These are phyloP conservation scores for Houttuynia cordata DNA, from an alignment of 164 flowering plant genomes.

Conservation along the genomic window DNA sequence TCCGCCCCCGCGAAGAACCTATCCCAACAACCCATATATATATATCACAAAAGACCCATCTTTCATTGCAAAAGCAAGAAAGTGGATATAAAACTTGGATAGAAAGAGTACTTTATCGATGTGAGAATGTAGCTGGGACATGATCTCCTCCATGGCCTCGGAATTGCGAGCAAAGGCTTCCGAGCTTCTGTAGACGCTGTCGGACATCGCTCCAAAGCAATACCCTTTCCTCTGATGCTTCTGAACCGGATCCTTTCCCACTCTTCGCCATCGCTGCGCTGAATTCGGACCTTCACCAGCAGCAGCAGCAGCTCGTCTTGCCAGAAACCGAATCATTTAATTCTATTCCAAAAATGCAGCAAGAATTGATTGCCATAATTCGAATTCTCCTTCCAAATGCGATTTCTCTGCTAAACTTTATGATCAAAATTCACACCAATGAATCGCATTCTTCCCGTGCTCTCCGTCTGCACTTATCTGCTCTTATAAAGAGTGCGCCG, in stretches of 20 bases:
- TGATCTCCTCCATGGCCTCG: slow-evolving; percentile 33
- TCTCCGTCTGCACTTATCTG: too few species aligned
- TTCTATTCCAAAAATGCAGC: too few species aligned
- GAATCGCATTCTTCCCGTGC: too few species aligned
- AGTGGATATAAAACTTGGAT: background rate
- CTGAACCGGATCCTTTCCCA: background rate
- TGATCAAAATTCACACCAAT: too few species aligned
- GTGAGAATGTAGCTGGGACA: slow-evolving; percentile 53
- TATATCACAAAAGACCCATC: too few species aligned
- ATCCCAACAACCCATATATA: background rate
- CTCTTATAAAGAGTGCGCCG: too few species aligned
- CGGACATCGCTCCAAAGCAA: slow-evolving; percentile 47
- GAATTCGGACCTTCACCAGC: background rate
- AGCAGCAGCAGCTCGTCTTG: slow-evolving; percentile 18
- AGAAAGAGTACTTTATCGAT: slow-evolving; percentile 39
- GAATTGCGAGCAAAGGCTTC: slow-evolving; percentile 45
- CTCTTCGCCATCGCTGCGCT: slow-evolving; percentile 7
- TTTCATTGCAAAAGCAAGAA: background rate
- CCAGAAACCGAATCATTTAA: slow-evolving; percentile 30
- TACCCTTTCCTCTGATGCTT: slow-evolving; percentile 20
- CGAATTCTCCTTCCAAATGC: too few species aligned
- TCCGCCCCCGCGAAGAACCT: slow-evolving; percentile 81
- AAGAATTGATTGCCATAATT: too few species aligned
- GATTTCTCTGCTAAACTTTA: too few species aligned
- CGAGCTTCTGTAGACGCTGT: slow-evolving; percentile 52